Evolutionary conservation across 2,329 filamentous ascomycete genomes (phyloP), one percentile per base, ranked within the genome.

Genomic region (Trichoderma asperellum): DNA sequence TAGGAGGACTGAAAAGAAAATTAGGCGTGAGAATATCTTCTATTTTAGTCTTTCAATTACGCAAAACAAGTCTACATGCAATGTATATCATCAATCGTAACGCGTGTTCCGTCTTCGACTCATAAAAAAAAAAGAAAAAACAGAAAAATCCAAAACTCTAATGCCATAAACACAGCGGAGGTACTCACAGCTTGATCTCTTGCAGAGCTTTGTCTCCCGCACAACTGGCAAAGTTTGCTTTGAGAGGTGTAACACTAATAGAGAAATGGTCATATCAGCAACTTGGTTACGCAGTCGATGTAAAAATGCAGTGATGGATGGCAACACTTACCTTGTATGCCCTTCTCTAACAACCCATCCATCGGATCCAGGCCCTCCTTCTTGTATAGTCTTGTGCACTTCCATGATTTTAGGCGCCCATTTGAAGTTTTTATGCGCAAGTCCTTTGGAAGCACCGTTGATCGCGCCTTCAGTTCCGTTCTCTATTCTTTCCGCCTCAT

Each of bases 331-430:
- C 92, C 92, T 96, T 14, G 95, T 96, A 79, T 91, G 89, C 34
- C 93, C 93, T 77, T 97, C 90, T 78, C 92, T 91, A 29, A 99
- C 92, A 43, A 91, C 91, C 93, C 95, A 97, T 6, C 95, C 96
- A 80, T 99, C 96, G 77, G 93, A 96, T 4, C 94, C 94, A 4
- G 92, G 92, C 37, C 85, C 83, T 49, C 91, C 89, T 72, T 91
- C 87, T 74, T 94, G 89, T n/a, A 97, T 94, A 73, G 92, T 94
- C 77, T 91, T 88, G 79, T 93, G 93, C 2, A 98, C 93, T 79
- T 97, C 94, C 40, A 88, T 85, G 80, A 98, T 96, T 72, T 88
- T 88, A 2, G 95, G 96, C 59, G 92, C 89, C 96, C 96, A 98
- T 81, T 95, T 96, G 84, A 97, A 98, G 80, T 96, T 92, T 78